Evolutionary conservation across 805 yeast species (phyloP).

Genomic region (Yarrowia hollandica): DNA sequence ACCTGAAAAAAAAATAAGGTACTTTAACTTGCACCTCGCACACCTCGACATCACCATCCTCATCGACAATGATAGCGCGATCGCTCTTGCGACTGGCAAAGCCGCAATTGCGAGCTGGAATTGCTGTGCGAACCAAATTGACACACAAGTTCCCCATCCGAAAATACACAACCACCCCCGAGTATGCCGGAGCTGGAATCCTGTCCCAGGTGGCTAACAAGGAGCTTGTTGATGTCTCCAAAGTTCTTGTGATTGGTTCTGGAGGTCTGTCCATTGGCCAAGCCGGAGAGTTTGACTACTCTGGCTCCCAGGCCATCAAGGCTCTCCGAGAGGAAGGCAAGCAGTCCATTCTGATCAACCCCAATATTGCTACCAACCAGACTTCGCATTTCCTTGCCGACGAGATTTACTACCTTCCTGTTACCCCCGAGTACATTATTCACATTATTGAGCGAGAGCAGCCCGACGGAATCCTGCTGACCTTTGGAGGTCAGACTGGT

Average conservation of each 20-base stretch:
- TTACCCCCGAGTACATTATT: slow-evolving; percentile 93
- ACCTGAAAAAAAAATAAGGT: neutral
- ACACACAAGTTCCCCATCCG: neutral
- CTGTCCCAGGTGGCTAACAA: slow-evolving; percentile 39
- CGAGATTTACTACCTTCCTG: slow-evolving; percentile 92
- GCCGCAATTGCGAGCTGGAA: slow-evolving; percentile 29
- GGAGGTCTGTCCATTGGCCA: slow-evolving; percentile 98
- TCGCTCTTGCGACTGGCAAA: slow-evolving; percentile 28
- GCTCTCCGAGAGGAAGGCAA: slow-evolving; percentile 90
- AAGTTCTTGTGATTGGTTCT: slow-evolving; percentile 91
- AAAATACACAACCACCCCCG: slow-evolving; percentile 26
- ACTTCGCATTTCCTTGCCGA: slow-evolving; percentile 94
- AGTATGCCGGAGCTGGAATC: slow-evolving; percentile 45
- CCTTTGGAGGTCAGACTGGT: slow-evolving; percentile 99
- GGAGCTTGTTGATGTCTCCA: slow-evolving; percentile 72
- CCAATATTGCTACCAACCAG: slow-evolving; percentile 95
- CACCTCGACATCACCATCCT: neutral
- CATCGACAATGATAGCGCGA: slow-evolving; percentile 23
- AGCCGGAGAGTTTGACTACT: slow-evolving; percentile 97
- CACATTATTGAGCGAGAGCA: slow-evolving; percentile 93
- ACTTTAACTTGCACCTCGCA: slow-evolving; percentile 21
- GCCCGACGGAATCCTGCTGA: slow-evolving; percentile 93
- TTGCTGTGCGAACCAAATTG: slow-evolving; percentile 19
- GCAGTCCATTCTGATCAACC: slow-evolving; percentile 82
- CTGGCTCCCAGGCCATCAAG: slow-evolving; percentile 96